Evolutionary conservation across 495 filamentous ascomycete genomes (phyloP).

Genomic region (Hyaloscypha variabilis): DNA sequence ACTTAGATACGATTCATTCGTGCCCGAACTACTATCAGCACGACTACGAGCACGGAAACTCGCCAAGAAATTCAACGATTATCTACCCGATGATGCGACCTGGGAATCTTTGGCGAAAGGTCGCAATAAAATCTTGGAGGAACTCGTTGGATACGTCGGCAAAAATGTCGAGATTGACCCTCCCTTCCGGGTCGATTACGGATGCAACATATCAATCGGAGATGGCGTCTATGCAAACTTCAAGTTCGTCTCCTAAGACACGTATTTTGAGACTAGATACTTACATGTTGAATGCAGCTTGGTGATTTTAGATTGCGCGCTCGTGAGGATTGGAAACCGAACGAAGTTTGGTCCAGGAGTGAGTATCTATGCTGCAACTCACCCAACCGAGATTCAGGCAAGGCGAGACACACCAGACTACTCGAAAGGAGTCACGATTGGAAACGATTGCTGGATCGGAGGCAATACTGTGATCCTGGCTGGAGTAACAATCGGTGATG

Average conservation of each 20-base stretch:
- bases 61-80: constrained; percentile 5
- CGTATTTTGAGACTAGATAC: no score
- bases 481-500: constrained; percentile 78
- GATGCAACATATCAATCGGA: constrained; percentile 55
- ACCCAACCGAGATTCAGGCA: constrained; percentile 43
- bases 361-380: constrained; percentile 46
- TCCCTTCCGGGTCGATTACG: constrained; percentile 56
- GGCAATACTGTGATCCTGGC: constrained; percentile 83
- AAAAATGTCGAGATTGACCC: constrained; percentile 49
- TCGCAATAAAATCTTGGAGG: background rate
- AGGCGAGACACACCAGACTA: constrained; percentile 42
- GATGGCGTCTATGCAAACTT: constrained; percentile 55
- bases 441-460: constrained; percentile 88
- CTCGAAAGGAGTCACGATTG: constrained; percentile 70
- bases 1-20: constrained; percentile 1
- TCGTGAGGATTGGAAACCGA: no score
- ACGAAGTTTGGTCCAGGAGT: constrained; percentile 44
- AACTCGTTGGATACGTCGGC: constrained; percentile 32
- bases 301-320: no score
- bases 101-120: background rate
- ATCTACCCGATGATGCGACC: constrained; percentile 4
- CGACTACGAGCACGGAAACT: background rate
- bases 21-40: background rate
- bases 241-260: no score
- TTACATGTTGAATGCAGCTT: no score